Conservation (phyloP, 768 basidiomycete genomes). For the Dentipellis sp. region DNA sequence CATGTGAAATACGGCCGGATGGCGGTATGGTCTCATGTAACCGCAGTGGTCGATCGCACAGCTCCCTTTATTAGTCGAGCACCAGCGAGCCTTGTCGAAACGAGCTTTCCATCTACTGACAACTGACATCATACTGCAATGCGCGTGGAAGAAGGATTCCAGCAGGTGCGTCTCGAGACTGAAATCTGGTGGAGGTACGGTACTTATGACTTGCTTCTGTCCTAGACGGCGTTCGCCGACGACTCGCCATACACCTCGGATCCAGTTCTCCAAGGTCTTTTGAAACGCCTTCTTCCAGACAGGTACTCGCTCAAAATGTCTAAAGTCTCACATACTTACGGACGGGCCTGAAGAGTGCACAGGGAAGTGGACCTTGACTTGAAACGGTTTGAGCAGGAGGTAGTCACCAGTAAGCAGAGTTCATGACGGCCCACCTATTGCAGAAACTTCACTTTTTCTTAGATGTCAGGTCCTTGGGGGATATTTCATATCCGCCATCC, state of each 20-base stretch:
- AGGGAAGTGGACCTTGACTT: slow-evolving; percentile 52
- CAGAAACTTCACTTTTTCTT: not conserved
- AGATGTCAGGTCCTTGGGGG: slow-evolving; percentile 46
- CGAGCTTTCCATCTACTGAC: not conserved
- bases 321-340: not conserved
- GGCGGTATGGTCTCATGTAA: no score
- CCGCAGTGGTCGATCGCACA: no score
- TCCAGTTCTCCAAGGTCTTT: slow-evolving; percentile 47
- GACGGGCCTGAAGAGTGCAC: slow-evolving; percentile 25
- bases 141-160: slow-evolving; percentile 62
- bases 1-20: no score
- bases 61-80: not conserved
- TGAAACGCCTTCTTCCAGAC: slow-evolving; percentile 47
- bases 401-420: slow-evolving; percentile 34
- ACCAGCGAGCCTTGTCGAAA: not conserved
- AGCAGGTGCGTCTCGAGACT: slow-evolving; percentile 30
- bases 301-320: slow-evolving; percentile 21
- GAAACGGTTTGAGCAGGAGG: slow-evolving; percentile 45
- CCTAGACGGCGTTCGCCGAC: slow-evolving; percentile 42
- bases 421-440: not conserved
- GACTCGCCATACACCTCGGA: slow-evolving; percentile 56
- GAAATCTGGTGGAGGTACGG: not conserved
- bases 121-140: slow-evolving; percentile 24
- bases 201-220: not conserved
- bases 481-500: slow-evolving; percentile 36